Evolutionary conservation across 495 filamentous ascomycete genomes (phyloP).

Genomic region (Talaromyces stipitatus): DNA sequence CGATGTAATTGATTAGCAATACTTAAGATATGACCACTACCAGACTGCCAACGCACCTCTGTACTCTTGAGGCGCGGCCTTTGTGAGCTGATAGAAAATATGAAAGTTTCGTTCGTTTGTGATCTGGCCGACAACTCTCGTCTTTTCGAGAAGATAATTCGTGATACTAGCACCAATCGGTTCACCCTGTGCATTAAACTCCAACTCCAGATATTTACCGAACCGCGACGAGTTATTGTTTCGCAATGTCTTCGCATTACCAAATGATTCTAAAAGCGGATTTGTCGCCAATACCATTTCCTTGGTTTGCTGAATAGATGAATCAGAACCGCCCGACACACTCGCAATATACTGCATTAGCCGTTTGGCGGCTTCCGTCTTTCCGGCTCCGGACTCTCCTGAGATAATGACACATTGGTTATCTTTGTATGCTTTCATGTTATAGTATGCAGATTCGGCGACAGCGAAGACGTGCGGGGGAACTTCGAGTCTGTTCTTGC

Average conservation of each 20-base stretch:
- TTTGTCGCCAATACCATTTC: conserved; percentile 99
- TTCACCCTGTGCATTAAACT: conserved; percentile 90
- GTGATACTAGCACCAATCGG: conserved; percentile 96
- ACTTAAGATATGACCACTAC: too few species aligned
- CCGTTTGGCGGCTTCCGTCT: conserved; percentile 98
- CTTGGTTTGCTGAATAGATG: conserved; percentile 95
- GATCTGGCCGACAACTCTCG: conserved; percentile 92
- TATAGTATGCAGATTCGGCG: conserved; percentile 94
- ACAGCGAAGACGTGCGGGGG: conserved; percentile 97
- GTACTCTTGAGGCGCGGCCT: conserved; percentile 82
- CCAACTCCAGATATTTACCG: conserved; percentile 95
- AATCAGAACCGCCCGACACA: conserved; percentile 80
- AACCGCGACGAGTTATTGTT: conserved; percentile 99
- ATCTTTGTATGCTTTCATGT: conserved; percentile 99
- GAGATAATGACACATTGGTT: conserved; percentile 99
- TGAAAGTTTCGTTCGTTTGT: conserved; percentile 96
- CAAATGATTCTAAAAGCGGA: conserved; percentile 93
- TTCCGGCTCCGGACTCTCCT: conserved; percentile 96
- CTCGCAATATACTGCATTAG: conserved; percentile 99
- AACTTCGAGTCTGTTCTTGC: conserved; percentile 93
- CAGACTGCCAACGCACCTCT: conserved; percentile 49
- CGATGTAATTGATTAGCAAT: conserved; percentile 11
- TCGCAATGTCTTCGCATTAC: conserved; percentile 93
- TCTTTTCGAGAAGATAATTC: conserved; percentile 95
- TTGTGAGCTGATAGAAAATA: conserved; percentile 99